Conservation (phyloP, 106 monocot species). For the Dendrobium catenatum region DNA sequence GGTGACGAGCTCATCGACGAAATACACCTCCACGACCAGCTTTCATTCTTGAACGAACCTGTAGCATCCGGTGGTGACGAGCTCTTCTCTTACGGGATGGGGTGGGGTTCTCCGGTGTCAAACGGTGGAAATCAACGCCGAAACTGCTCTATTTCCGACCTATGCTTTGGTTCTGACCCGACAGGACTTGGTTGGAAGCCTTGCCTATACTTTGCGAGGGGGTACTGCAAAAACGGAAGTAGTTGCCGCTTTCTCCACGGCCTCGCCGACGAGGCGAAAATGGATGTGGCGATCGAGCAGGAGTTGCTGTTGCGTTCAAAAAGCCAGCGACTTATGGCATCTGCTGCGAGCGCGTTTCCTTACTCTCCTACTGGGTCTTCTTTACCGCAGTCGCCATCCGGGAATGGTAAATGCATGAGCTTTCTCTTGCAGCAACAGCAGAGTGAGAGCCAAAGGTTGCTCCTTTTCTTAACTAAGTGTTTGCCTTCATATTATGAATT, state of each 20-base stretch:
- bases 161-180: conserved; percentile 40
- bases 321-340: conserved; percentile 43
- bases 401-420: conserved; percentile 24
- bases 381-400: conserved; percentile 43
- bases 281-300: conserved; percentile 52
- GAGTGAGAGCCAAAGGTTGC: conserved; percentile 57
- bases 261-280: conserved; percentile 32
- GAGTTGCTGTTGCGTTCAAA: conserved; percentile 71
- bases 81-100: conserved; percentile 34
- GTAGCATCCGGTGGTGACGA: conserved; percentile 19
- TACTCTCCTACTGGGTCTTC: conserved; percentile 39
- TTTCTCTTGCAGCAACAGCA: conserved; percentile 30
- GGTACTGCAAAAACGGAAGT: conserved; percentile 87
- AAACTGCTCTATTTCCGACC: conserved; percentile 46
- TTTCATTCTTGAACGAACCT: conserved; percentile 54
- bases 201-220: conserved; percentile 80
- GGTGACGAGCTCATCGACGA: conserved; percentile 45
- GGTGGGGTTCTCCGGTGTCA: conserved; percentile 29
- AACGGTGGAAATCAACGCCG: conserved; percentile 26
- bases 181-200: conserved; percentile 54
- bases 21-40: conserved; percentile 23
- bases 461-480: neutral
- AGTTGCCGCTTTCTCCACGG: conserved; percentile 74
- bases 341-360: conserved; percentile 48
- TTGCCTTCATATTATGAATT: neutral